These are phyloP conservation scores for Penicillium cinerascens DNA, from an alignment of 495 filamentous ascomycete species.

Conservation along the genomic window DNA sequence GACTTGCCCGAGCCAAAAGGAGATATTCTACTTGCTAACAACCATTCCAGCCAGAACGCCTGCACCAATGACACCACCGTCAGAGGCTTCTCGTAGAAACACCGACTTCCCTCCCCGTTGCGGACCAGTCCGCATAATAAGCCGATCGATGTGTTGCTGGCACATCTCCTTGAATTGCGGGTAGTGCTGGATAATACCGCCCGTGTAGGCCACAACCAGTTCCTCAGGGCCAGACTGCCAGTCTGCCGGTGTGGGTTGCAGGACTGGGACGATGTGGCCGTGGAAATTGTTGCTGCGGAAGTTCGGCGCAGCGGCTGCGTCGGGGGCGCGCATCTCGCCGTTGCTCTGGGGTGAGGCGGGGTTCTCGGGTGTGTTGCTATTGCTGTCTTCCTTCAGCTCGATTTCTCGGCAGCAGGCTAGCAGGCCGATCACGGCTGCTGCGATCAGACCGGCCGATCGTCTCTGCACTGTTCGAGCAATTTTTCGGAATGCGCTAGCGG, in stretches of 20 bases:
- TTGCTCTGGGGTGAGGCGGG: constrained; percentile 30
- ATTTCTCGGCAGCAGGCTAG: constrained; percentile 66
- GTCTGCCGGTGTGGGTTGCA: constrained; percentile 35
- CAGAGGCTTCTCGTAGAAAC: constrained; percentile 63
- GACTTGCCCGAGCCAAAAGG: not conserved
- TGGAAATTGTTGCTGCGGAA: constrained; percentile 16
- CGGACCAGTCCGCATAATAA: constrained; percentile 56
- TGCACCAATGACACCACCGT: constrained; percentile 74
- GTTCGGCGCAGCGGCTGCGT: constrained; percentile 5
- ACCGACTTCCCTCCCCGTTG: constrained; percentile 55
- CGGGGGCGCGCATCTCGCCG: constrained; percentile 9
- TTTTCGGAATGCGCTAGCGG: constrained; percentile 53
- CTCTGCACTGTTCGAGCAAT: constrained; percentile 63
- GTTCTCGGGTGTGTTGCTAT: constrained; percentile 33
- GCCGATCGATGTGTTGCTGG: constrained; percentile 61
- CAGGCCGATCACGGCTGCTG: constrained; percentile 66
- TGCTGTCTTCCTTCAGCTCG: constrained; percentile 45
- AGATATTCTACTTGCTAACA: constrained; percentile 22
- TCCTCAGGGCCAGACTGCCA: constrained; percentile 55
- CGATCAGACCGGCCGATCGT: constrained; percentile 68
- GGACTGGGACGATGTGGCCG: constrained; percentile 45
- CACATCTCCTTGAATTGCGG: constrained; percentile 68
- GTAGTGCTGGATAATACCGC: constrained; percentile 74
- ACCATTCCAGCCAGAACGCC: constrained; percentile 68
- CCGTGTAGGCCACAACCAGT: constrained; percentile 72